phyloP scores from a whole-genome alignment of 202 grass and related monocot genomes.

The Saccharum hybrid region DNA sequence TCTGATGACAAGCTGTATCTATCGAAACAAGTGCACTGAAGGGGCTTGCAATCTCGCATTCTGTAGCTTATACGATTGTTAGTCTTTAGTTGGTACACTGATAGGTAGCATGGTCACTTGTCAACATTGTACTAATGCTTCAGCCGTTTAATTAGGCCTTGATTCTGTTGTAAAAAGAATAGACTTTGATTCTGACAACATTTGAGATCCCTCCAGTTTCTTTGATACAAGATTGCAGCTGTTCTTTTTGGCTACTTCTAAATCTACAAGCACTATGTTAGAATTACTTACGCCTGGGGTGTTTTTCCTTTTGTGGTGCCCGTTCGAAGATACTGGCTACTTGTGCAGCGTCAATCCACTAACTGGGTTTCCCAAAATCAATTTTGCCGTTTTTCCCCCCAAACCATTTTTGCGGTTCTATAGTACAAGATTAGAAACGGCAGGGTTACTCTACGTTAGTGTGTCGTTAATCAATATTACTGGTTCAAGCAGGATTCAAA shows the following conservation, averaged over 20 bases:
- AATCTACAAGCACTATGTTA: background rate
- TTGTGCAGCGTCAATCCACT: background rate
- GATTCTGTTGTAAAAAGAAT: background rate
- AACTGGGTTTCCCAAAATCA: background rate
- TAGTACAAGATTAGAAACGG: background rate
- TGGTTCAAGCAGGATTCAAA: background rate
- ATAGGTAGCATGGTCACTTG: conserved; percentile 3
- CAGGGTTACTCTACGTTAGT: background rate
- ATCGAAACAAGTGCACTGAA: conserved; percentile 5
- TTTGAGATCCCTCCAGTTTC: background rate
- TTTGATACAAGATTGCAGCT: background rate
- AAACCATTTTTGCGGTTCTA: background rate
- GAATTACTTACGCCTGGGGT: background rate
- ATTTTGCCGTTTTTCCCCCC: background rate
- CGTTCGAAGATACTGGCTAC: background rate
- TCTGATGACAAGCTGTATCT: background rate
- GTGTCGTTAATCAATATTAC: background rate
- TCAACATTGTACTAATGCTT: conserved; percentile 20
- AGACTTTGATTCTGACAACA: background rate
- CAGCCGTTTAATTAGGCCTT: background rate
- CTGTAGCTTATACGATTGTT: conserved; percentile 10
- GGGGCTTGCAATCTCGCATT: background rate
- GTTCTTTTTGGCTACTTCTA: background rate
- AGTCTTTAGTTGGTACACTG: conserved; percentile 21
- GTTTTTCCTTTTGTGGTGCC: background rate